Evolutionary conservation across 305 asterid species (phyloP).

Genomic region (Plantago rigida): DNA sequence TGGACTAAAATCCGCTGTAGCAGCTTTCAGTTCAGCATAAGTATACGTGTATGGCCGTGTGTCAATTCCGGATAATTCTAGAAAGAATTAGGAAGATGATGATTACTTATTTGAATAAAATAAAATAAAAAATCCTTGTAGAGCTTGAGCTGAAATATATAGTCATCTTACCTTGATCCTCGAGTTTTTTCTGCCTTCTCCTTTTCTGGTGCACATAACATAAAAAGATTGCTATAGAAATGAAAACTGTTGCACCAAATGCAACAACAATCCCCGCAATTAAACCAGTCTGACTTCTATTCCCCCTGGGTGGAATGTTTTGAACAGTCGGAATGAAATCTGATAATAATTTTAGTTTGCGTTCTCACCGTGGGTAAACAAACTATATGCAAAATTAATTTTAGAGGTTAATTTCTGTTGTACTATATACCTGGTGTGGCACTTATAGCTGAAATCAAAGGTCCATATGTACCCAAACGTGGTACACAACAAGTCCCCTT

Average conservation of each 20-base stretch:
- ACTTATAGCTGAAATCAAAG: slow-evolving; percentile 60
- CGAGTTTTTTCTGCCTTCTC: slow-evolving; percentile 31
- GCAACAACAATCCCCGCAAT: slow-evolving; percentile 57
- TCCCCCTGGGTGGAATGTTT: slow-evolving; percentile 48
- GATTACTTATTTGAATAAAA: too few relatives aligned
- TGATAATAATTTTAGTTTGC: slow-evolving; percentile 23
- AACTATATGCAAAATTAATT: neutral
- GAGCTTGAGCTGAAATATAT: neutral
- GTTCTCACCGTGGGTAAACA: neutral
- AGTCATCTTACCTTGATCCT: slow-evolving; percentile 48
- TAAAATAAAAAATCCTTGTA: neutral
- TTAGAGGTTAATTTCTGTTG: slow-evolving; percentile 11
- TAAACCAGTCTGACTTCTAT: slow-evolving; percentile 39
- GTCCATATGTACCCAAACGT: slow-evolving; percentile 51
- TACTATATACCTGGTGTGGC: slow-evolving; percentile 40
- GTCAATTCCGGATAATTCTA: slow-evolving; percentile 66
- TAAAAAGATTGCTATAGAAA: slow-evolving; percentile 29
- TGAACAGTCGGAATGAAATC: slow-evolving; percentile 54
- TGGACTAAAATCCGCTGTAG: slow-evolving; percentile 58
- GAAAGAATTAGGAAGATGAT: slow-evolving; percentile 17
- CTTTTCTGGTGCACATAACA: slow-evolving; percentile 35
- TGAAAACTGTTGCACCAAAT: slow-evolving; percentile 27
- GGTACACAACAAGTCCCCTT: slow-evolving; percentile 86
- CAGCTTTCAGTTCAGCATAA: slow-evolving; percentile 62
- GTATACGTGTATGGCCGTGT: slow-evolving; percentile 54